These are phyloP conservation scores for Meyerozyma athensensis DNA, from an alignment of 1,139 yeast species.

Conservation along the genomic window DNA sequence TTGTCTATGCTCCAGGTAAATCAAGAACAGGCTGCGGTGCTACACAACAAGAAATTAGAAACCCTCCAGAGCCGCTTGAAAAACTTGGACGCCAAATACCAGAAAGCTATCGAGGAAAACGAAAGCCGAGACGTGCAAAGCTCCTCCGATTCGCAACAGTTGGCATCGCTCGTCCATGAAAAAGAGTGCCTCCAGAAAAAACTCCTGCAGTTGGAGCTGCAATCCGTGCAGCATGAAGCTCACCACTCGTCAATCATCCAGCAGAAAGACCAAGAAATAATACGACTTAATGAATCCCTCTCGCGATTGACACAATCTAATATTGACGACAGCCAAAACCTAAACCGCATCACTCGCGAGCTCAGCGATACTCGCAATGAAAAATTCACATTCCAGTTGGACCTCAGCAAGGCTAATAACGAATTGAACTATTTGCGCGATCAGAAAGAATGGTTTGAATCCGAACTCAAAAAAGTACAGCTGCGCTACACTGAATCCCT, in stretches of 20 bases:
- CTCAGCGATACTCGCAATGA: conserved; percentile 30
- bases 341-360: conserved; percentile 35
- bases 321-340: conserved; percentile 40
- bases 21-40: conserved; percentile 48
- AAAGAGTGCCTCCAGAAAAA: conserved; percentile 20
- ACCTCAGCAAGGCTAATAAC: conserved; percentile 35
- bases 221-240: conserved; percentile 6
- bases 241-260: conserved; percentile 26
- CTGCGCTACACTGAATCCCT: conserved; percentile 34
- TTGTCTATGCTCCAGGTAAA: conserved; percentile 47
- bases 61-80: conserved; percentile 25
- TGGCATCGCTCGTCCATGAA: conserved; percentile 16
- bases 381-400: conserved; percentile 38
- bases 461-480: conserved; percentile 38
- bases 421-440: conserved; percentile 31
- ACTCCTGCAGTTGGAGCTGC: conserved; percentile 15
- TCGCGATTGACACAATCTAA: conserved; percentile 45
- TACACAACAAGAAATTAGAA: conserved; percentile 17
- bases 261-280: conserved; percentile 41
- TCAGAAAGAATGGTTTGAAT: conserved; percentile 47
- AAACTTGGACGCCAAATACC: conserved; percentile 21
- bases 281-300: conserved; percentile 49
- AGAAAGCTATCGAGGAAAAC: conserved; percentile 24
- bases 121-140: conserved; percentile 20
- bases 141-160: conserved; percentile 5